Base-by-base conservation (phyloP, 2,329 filamentous ascomycete genomes). In the Escovopsis sp. region DNA sequence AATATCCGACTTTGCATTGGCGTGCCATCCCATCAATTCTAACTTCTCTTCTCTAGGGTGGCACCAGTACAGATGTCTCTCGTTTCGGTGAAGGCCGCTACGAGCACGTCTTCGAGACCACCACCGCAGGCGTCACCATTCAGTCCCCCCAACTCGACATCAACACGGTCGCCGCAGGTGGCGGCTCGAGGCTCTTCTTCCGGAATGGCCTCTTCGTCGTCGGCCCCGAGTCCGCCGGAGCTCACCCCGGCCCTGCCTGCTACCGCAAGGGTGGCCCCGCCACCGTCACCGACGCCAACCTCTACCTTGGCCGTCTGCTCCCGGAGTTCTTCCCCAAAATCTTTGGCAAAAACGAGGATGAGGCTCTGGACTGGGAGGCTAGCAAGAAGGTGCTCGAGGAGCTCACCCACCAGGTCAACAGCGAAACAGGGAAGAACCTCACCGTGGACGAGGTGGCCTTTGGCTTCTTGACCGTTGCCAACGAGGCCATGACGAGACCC, bases 251-350 rank as follows among this genome's bases (percentile, higher is more conserved):
- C 0, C 88, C 88, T 9, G 85, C 85, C 1, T 94, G 87, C 51
- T 95, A 94, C 60, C 75, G 87, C 30, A 94, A 94, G 60, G 85
- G 82, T 0, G 88, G 88, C 0, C 87, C 88, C 4, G 70, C 88
- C 4, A 91, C 88, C 0, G 87, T 95, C n/a, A 95, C 88, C 0
- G 88, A 95, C 56, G 88, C 88, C 2, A 94, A 94, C 51, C 61
- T 94, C 6, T 85, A 85, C 52, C 75, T 94, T 0, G 87, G 88
- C 0, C 74, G 88, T 34, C 67, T 96, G 4, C 63, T 94, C 2
- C 88, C 88, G 0, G 85, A 93, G 47, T 94, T 91, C 67, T 95
- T 95, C 55, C 88, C 88, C 0, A 89, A 88, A 58, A 95, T 96
- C 45, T 95, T 96, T 53, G 89, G 89, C 38, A 82, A 85, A 58